These are phyloP conservation scores for Phytophthora citricola DNA, from an alignment of 352 stramenopile species.

Conservation along the genomic window DNA sequence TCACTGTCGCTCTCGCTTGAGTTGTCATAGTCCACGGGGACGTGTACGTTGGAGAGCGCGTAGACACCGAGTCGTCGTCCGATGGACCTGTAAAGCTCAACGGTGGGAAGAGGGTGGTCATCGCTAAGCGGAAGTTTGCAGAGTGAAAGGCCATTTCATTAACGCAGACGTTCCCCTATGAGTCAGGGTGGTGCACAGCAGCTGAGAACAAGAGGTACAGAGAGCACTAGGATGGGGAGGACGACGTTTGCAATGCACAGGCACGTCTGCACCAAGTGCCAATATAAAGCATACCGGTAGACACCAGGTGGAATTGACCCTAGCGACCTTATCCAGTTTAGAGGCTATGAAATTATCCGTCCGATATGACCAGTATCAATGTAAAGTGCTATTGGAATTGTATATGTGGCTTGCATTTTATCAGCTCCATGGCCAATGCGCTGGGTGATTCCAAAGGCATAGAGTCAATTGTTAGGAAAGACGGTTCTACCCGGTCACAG, in stretches of 20 bases:
- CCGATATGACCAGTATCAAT: neutral
- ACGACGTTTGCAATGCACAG: slow-evolving; percentile 15
- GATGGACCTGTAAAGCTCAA: neutral
- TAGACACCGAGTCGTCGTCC: slow-evolving; percentile 9
- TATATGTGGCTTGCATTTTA: no score
- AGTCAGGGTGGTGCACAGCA: slow-evolving; percentile 10
- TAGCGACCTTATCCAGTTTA: slow-evolving; percentile 16
- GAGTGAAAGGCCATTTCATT: slow-evolving; percentile 10
- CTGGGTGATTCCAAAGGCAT: neutral
- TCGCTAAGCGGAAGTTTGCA: slow-evolving; percentile 13
- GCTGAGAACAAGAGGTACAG: slow-evolving; percentile 13
- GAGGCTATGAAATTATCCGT: neutral
- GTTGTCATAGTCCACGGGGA: slow-evolving; percentile 11
- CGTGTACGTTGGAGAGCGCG: slow-evolving; percentile 22
- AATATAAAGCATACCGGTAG: slow-evolving; percentile 5
- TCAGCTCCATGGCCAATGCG: no score
- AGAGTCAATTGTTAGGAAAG: neutral
- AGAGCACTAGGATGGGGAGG: slow-evolving; percentile 15
- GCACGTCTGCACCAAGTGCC: slow-evolving; percentile 5
- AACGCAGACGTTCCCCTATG: slow-evolving; percentile 1
- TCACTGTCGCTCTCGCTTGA: slow-evolving; percentile 29
- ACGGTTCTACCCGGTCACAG: neutral
- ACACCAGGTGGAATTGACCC: neutral
- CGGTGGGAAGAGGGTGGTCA: slow-evolving; percentile 9
- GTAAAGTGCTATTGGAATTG: neutral